A percentile compares a stretch with the other conserved stretches of the same genome.
Evolutionary conservation across 169 alveolate genomes (phyloP).

Genomic region (Plasmodium malariae): DNA sequence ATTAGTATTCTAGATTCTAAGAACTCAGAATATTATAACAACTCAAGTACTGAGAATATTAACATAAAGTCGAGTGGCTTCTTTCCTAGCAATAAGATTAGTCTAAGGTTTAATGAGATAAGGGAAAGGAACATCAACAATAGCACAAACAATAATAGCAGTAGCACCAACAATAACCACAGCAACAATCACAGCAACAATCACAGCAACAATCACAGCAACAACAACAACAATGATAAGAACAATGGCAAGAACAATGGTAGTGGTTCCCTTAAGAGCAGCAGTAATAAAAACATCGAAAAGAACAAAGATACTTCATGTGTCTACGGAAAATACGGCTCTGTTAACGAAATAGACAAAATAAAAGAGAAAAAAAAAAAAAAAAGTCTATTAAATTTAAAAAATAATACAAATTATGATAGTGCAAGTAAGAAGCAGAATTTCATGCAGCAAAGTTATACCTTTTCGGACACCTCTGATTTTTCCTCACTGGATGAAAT

Average conservation of each 20-base stretch:
- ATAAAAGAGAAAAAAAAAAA: slow-evolving; percentile 34
- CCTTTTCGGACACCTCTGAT: slow-evolving; percentile 71
- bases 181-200: neutral
- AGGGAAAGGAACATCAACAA: too few species aligned
- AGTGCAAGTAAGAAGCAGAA: neutral
- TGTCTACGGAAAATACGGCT: too few species aligned
- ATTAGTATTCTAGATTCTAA: slow-evolving; percentile 19
- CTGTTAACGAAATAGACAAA: slow-evolving; percentile 30
- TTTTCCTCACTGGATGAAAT: slow-evolving; percentile 68
- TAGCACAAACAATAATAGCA: neutral
- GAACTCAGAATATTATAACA: slow-evolving; percentile 8
- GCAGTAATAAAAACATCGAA: neutral
- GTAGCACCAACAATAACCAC: neutral
- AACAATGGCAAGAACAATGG: neutral
- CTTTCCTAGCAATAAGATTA: neutral
- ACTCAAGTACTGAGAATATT: slow-evolving; percentile 2
- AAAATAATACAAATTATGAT: slow-evolving; percentile 17
- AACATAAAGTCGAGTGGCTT: neutral
- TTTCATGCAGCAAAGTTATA: slow-evolving; percentile 10
- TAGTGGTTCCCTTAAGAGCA: neutral
- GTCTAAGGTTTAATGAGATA: too few species aligned
- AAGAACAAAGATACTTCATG: slow-evolving; percentile 9
- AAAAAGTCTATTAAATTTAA: slow-evolving; percentile 7
- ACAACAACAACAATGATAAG: neutral
- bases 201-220: neutral